These are phyloP conservation scores for Musa schizocarpa DNA, from an alignment of 176 grass and related monocot species.

Conservation along the genomic window DNA sequence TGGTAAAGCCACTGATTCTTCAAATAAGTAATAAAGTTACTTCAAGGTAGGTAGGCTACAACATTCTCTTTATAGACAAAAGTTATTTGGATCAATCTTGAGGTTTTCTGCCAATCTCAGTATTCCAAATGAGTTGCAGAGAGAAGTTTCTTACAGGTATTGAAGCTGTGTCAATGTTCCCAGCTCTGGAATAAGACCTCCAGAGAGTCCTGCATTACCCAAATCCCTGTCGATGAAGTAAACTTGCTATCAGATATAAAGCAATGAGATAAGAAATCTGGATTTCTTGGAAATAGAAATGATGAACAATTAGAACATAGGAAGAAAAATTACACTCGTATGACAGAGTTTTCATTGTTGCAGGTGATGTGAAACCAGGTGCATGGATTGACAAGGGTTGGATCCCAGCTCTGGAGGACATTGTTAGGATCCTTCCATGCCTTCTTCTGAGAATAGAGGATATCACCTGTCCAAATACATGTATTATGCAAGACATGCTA, in stretches of 20 bases:
- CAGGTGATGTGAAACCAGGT: constrained; percentile 2
- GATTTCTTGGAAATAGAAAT: neutral
- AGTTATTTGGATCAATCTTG: too few relatives aligned
- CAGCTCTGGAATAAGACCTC: neutral
- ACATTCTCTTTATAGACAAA: too few relatives aligned
- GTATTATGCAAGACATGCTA: too few relatives aligned
- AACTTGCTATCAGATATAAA: neutral
- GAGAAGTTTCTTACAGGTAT: neutral
- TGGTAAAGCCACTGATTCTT: too few relatives aligned
- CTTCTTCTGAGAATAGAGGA: neutral
- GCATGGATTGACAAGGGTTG: constrained; percentile 6
- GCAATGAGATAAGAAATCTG: neutral
- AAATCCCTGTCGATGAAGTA: neutral
- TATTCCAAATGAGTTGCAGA: too few relatives aligned
- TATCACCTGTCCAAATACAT: neutral
- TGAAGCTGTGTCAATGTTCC: constrained; percentile 1
- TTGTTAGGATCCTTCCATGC: neutral
- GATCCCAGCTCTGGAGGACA: neutral
- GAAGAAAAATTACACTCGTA: neutral
- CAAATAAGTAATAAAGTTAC: too few relatives aligned
- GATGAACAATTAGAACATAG: neutral
- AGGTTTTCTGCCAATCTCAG: too few relatives aligned
- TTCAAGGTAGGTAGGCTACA: too few relatives aligned
- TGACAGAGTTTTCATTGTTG: neutral
- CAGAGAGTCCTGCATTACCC: constrained; percentile 1